Evolutionary conservation across 352 stramenopile genomes (phyloP).

Genomic region (Globisporangium iwayamae): DNA sequence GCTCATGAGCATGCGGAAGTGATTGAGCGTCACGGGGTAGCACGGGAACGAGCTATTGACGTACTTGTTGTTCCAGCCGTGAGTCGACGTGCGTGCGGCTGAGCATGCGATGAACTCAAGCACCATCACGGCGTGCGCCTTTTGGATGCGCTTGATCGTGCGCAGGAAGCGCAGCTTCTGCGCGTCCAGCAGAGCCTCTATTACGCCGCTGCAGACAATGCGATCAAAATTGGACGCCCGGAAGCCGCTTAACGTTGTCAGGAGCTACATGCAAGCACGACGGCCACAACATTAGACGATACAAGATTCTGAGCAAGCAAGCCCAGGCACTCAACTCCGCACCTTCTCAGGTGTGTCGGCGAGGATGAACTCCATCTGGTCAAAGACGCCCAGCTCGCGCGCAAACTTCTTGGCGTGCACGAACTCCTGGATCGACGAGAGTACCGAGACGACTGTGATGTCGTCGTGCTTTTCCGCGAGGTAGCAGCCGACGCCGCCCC

Average conservation of each 20-base stretch:
- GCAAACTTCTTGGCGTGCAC: conserved; percentile 59
- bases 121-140: conserved; percentile 42
- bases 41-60: conserved; percentile 63
- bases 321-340: background rate
- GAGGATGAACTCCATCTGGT: conserved; percentile 72
- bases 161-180: conserved; percentile 55
- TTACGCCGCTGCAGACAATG: conserved; percentile 51
- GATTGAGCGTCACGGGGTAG: conserved; percentile 46
- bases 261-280: conserved; percentile 25
- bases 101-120: conserved; percentile 72
- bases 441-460: conserved; percentile 48
- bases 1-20: conserved; percentile 41
- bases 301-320: background rate
- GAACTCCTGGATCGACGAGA: conserved; percentile 57
- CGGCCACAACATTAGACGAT: background rate
- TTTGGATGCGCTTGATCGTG: conserved; percentile 62
- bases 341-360: conserved; percentile 60
- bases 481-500: conserved; percentile 76
- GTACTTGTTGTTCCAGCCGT: conserved; percentile 85
- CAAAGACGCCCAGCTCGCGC: conserved; percentile 45
- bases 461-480: conserved; percentile 49
- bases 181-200: conserved; percentile 44
- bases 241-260: conserved; percentile 55
- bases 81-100: conserved; percentile 58
- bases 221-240: conserved; percentile 60